phyloP scores from a whole-genome alignment of 768 basidiomycete species.

The Mycena albidolilacea region DNA sequence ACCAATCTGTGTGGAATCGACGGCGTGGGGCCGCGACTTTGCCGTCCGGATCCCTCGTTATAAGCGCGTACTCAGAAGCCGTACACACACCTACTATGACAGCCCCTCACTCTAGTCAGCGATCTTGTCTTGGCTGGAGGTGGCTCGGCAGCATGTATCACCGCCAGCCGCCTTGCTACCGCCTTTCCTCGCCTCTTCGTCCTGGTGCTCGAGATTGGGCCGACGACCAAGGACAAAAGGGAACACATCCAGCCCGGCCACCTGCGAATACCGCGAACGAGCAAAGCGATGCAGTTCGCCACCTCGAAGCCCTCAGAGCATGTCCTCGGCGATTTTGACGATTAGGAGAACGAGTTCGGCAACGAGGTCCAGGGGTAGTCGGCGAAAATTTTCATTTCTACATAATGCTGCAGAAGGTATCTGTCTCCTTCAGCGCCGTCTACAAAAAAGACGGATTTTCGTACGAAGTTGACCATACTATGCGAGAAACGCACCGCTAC shows the following conservation, averaged over 20 bases:
- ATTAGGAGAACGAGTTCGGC: constrained; percentile 42
- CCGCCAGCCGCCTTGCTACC: no score
- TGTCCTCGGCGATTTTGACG: constrained; percentile 46
- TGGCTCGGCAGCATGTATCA: no score
- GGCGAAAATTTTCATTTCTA: constrained; percentile 44
- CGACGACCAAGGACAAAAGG: constrained; percentile 50
- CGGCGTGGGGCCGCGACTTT: no score
- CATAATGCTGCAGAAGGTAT: constrained; percentile 41
- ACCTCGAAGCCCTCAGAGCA: constrained; percentile 49
- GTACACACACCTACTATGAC: no score
- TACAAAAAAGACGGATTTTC: neutral
- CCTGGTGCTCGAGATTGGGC: constrained; percentile 41
- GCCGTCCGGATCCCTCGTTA: no score
- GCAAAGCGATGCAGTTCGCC: constrained; percentile 50
- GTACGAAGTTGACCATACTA: neutral
- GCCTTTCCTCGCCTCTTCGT: no score
- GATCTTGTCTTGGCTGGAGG: no score
- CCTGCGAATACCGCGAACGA: constrained; percentile 42
- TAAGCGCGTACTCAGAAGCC: no score
- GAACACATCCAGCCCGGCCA: constrained; percentile 56
- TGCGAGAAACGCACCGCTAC: neutral
- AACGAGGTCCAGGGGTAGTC: constrained; percentile 48
- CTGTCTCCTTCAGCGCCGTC: neutral
- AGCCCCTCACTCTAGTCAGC: no score
- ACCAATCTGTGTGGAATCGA: no score